Conservation (phyloP, 345 rosid species). For the Populus euphratica region DNA sequence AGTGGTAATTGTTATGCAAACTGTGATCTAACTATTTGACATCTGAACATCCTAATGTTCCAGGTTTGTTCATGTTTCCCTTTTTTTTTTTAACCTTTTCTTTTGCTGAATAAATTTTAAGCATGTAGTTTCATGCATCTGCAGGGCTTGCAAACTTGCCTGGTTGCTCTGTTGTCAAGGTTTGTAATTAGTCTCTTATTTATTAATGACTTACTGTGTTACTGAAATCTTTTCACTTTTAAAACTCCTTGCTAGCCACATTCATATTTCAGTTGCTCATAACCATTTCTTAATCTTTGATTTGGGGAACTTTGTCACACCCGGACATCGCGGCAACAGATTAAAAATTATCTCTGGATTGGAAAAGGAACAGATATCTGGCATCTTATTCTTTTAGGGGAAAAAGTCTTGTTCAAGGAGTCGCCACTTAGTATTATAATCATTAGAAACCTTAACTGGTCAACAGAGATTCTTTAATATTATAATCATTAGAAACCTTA, state of each 20-base stretch:
- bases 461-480: no score
- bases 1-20: slow-evolving; percentile 1
- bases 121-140: slow-evolving; percentile 22
- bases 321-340: no score
- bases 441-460: no score
- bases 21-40: background rate
- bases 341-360: no score
- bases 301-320: background rate
- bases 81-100: background rate
- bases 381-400: no score
- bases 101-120: slow-evolving; percentile 2
- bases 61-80: background rate
- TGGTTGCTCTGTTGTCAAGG: slow-evolving; percentile 84
- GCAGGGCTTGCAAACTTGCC: slow-evolving; percentile 99
- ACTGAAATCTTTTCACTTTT: background rate
- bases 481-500: no score
- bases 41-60: background rate
- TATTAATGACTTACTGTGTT: background rate
- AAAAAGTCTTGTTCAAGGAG: no score
- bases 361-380: no score
- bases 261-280: slow-evolving; percentile 6
- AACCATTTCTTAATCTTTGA: slow-evolving; percentile 8
- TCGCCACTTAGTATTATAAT: no score
- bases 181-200: slow-evolving; percentile 21
- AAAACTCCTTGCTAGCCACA: background rate